Conservation (phyloP, 768 basidiomycete species). For the Tulasnella sp. region DNA sequence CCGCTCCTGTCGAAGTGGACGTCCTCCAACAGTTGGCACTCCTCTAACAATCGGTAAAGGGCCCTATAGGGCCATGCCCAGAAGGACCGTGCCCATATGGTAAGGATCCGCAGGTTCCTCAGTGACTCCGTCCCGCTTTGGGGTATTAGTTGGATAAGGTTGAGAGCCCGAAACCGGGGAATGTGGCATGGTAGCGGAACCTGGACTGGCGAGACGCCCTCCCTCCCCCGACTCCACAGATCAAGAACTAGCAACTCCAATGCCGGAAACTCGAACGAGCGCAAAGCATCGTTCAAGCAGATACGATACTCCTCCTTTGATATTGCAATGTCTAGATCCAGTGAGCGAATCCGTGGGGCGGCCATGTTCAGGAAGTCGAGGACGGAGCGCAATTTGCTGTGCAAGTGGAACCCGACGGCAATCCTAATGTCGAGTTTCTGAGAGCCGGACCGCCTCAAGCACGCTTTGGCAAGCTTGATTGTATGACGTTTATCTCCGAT, state of each 20-base stretch:
- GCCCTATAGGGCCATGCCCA: not conserved
- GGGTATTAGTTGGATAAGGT: not conserved
- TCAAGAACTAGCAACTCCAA: not conserved
- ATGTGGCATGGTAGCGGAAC: not conserved
- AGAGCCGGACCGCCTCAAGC: not conserved
- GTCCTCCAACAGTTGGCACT: not conserved
- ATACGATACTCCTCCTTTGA: not conserved
- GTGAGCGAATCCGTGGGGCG: not conserved
- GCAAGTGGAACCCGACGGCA: not conserved
- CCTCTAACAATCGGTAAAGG: not conserved
- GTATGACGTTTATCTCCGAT: not conserved
- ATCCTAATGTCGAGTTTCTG: conserved; percentile 5
- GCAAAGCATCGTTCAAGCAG: not conserved
- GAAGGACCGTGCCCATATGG: conserved; percentile 1
- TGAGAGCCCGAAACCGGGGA: not conserved
- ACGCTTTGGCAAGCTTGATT: not conserved
- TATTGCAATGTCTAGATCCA: not conserved
- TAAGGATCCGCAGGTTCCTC: not conserved
- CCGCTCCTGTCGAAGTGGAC: not conserved
- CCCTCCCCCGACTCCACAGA: not conserved
- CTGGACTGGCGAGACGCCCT: not conserved
- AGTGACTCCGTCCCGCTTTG: not conserved
- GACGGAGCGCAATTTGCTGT: not conserved
- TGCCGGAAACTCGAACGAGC: not conserved
- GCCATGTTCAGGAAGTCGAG: not conserved